Percentiles rank a stretch among this genome's conserved stretches.
Conservation (phyloP, 805 yeast species). For the Saturnispora zaruensis region DNA sequence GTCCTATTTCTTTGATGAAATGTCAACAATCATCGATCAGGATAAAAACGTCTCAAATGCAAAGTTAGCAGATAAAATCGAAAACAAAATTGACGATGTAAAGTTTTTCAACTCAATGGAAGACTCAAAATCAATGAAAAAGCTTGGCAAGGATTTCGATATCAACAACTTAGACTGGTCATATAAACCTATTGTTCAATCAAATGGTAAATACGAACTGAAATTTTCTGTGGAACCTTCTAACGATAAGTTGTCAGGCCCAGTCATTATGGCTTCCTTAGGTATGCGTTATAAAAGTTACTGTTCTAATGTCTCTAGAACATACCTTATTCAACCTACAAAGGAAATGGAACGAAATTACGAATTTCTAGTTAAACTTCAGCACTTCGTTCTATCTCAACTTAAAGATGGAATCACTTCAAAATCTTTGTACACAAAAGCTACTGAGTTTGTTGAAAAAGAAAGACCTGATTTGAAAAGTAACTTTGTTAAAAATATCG, state of each 20-base stretch:
- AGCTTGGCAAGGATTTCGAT: constrained; percentile 63
- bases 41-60: constrained; percentile 68
- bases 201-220: constrained; percentile 79
- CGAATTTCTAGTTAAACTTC: constrained; percentile 64
- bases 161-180: constrained; percentile 82
- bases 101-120: constrained; percentile 51
- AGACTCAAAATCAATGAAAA: constrained; percentile 39
- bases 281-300: constrained; percentile 84
- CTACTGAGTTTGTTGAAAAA: constrained; percentile 48
- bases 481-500: constrained; percentile 68
- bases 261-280: constrained; percentile 74
- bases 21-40: constrained; percentile 81
- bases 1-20: constrained; percentile 77
- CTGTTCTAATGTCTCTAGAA: constrained; percentile 80
- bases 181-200: constrained; percentile 82
- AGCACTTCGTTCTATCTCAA: constrained; percentile 49
- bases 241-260: constrained; percentile 55
- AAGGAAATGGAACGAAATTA: constrained; percentile 70
- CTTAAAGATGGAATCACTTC: constrained; percentile 63
- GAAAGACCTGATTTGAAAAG: constrained; percentile 58
- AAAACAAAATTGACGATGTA: constrained; percentile 72
- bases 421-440: constrained; percentile 57
- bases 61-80: constrained; percentile 66
- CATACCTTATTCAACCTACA: constrained; percentile 85
- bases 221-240: constrained; percentile 76